Evolutionary conservation across 1,284 basidiomycete genomes (phyloP).

Genomic region (Heimioporus punctisporus): DNA sequence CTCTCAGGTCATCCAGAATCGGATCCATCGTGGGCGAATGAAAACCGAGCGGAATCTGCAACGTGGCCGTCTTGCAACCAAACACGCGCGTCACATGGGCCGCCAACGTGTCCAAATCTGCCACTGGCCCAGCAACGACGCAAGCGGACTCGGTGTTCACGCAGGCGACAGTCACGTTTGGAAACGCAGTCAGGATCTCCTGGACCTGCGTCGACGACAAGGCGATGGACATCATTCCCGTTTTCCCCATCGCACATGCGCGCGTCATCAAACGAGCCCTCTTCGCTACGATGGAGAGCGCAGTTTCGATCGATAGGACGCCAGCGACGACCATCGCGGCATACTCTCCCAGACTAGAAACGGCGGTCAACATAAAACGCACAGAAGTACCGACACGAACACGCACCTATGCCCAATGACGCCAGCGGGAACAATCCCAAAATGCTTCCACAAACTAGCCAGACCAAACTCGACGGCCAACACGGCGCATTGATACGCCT

Average conservation of each 20-base stretch:
- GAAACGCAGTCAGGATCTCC: slow-evolving; percentile 39
- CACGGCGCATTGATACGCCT: slow-evolving; percentile 55
- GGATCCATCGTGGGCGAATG: slow-evolving; percentile 66
- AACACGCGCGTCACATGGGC: slow-evolving; percentile 37
- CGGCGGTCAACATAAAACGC: neutral
- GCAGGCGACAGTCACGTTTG: slow-evolving; percentile 54
- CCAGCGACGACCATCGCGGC: slow-evolving; percentile 61
- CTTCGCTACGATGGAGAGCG: slow-evolving; percentile 57
- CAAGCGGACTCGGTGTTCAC: slow-evolving; percentile 59
- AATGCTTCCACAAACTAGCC: slow-evolving; percentile 60
- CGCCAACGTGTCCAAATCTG: slow-evolving; percentile 45
- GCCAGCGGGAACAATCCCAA: slow-evolving; percentile 58
- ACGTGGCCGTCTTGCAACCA: slow-evolving; percentile 41
- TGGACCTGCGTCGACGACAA: slow-evolving; percentile 38
- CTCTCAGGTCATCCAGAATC: slow-evolving; percentile 47
- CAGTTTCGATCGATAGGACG: slow-evolving; percentile 55
- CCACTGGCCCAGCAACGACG: slow-evolving; percentile 56
- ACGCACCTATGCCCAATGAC: slow-evolving; percentile 70
- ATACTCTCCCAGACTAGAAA: slow-evolving; percentile 67
- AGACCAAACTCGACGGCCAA: slow-evolving; percentile 66
- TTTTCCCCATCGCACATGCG: slow-evolving; percentile 44
- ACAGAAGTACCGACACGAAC: neutral
- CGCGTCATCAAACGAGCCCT: slow-evolving; percentile 56
- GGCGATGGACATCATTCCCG: slow-evolving; percentile 64
- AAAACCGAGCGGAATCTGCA: slow-evolving; percentile 62